phyloP scores from a whole-genome alignment of 257 asterid genomes.

The Nicotiana undulata region DNA sequence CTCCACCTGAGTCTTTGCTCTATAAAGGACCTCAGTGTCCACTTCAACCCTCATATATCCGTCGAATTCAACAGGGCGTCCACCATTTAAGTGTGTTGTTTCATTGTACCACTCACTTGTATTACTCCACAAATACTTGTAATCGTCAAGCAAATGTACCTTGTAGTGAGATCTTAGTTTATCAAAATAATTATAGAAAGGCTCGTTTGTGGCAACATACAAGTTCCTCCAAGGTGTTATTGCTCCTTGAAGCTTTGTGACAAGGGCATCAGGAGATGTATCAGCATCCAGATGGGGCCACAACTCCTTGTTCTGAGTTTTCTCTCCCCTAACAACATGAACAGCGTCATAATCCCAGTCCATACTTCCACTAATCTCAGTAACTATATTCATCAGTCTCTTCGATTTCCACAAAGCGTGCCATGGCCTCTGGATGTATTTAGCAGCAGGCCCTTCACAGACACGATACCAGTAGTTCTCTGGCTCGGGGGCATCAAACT shows the following conservation, averaged over 20 bases:
- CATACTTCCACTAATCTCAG: constrained; percentile 89
- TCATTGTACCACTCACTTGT: constrained; percentile 89
- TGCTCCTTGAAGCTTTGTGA: constrained; percentile 42
- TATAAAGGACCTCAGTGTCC: constrained; percentile 84
- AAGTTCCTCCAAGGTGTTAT: constrained; percentile 73
- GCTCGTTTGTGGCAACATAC: constrained; percentile 87
- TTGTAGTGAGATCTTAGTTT: constrained; percentile 84
- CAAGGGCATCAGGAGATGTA: constrained; percentile 79
- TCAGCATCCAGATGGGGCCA: constrained; percentile 85
- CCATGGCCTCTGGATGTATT: constrained; percentile 77
- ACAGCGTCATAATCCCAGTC: constrained; percentile 95
- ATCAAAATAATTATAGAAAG: constrained; percentile 75
- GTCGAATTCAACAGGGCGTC: constrained; percentile 67
- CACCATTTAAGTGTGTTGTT: constrained; percentile 45
- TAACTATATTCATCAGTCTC: constrained; percentile 75
- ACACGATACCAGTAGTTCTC: constrained; percentile 91
- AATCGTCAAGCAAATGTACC: constrained; percentile 80
- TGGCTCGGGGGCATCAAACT: constrained; percentile 67
- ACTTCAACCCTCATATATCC: constrained; percentile 90
- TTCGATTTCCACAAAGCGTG: constrained; percentile 79
- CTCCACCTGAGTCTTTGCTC: constrained; percentile 76
- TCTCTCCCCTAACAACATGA: constrained; percentile 84
- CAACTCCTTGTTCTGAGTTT: constrained; percentile 56
- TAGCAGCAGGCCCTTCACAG: constrained; percentile 78
- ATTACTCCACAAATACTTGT: constrained; percentile 68